Evolutionary conservation across 768 basidiomycete species (phyloP), one percentile per base, ranked within the genome.

Genomic region (Ramaria sp.): DNA sequence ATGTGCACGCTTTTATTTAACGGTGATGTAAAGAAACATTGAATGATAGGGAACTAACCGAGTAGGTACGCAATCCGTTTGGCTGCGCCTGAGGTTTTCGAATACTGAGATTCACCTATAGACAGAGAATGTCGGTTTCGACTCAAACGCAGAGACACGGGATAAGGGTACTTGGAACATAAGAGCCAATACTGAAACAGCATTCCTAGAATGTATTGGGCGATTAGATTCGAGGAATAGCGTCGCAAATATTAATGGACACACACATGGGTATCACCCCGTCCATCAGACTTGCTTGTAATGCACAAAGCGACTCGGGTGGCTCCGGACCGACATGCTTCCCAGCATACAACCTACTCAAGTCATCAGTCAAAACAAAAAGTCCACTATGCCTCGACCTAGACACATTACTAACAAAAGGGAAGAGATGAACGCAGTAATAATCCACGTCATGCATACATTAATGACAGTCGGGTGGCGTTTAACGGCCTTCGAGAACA

Each of bases 361-460:
- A 7, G 9, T 18, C 18, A 2, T 18, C 15, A 27, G n/a, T 15
- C 20, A 25, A 22, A 38, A 50, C 22, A 32, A 50, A 20, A 13
- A 9, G 20, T n/a, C n/a, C n/a, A n/a, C n/a, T n/a, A n/a, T n/a
- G n/a, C n/a, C n/a, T n/a, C 1, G 22, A 5, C 52, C 48, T n/a
- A 4, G 1, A 15, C 1, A 48, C 5, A 10, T 18, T 16, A 24
- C 56, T 38, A 18, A 57, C 56, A 57, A 47, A 16, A 57, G 43
- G 22, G 36, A 57, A 22, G 43, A 57, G 16, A 52, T 28, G 2
- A 53, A 44, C 15, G 18, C 37, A 25, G 50, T 2, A 32, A 53
- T n/a, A 28, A 53, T 55, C 56, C 56, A 57, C 16, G 50, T 52
- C 16, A 57, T 18, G 30, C 53, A 57, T 3, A 44, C 22, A 36